Evolutionary conservation across 2,329 filamentous ascomycete genomes (phyloP).

Genomic region (Emericellopsis atlantica): DNA sequence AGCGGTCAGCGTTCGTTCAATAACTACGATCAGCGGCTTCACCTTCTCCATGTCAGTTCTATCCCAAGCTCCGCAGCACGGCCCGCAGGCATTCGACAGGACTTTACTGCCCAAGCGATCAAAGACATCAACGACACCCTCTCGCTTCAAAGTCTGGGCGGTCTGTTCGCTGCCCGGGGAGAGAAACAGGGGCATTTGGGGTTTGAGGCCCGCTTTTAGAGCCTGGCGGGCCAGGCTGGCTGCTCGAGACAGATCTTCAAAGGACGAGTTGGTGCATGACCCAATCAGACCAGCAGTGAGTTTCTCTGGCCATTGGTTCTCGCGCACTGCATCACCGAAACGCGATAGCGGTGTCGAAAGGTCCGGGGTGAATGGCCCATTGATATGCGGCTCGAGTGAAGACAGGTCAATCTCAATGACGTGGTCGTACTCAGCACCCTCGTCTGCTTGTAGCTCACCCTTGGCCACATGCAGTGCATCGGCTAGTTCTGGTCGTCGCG

Average conservation of each 20-base stretch:
- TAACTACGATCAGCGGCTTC: background rate
- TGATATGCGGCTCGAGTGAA: slow-evolving; percentile 18
- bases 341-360: slow-evolving; percentile 17
- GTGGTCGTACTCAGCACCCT: slow-evolving; percentile 17
- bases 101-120: slow-evolving; percentile 16
- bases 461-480: slow-evolving; percentile 10
- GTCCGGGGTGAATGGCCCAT: slow-evolving; percentile 21
- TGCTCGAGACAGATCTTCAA: slow-evolving; percentile 19
- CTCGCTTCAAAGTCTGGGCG: slow-evolving; percentile 14
- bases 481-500: slow-evolving; percentile 12
- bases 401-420: slow-evolving; percentile 20
- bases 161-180: slow-evolving; percentile 20
- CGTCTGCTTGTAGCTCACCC: slow-evolving; percentile 11
- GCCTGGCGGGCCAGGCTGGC: slow-evolving; percentile 15
- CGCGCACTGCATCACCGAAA: slow-evolving; percentile 11
- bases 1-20: no score
- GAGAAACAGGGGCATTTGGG: slow-evolving; percentile 16
- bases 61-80: slow-evolving; percentile 21
- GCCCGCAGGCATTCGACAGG: slow-evolving; percentile 18
- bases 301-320: slow-evolving; percentile 16
- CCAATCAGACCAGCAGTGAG: slow-evolving; percentile 17
- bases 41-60: slow-evolving; percentile 15
- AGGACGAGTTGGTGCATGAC: slow-evolving; percentile 22
- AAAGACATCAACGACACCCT: slow-evolving; percentile 13
- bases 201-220: slow-evolving; percentile 13